Evolutionary conservation across 2,329 filamentous ascomycete genomes (phyloP), one percentile per base, ranked within the genome.

Genomic region (Phaeoacremonium minimum): DNA sequence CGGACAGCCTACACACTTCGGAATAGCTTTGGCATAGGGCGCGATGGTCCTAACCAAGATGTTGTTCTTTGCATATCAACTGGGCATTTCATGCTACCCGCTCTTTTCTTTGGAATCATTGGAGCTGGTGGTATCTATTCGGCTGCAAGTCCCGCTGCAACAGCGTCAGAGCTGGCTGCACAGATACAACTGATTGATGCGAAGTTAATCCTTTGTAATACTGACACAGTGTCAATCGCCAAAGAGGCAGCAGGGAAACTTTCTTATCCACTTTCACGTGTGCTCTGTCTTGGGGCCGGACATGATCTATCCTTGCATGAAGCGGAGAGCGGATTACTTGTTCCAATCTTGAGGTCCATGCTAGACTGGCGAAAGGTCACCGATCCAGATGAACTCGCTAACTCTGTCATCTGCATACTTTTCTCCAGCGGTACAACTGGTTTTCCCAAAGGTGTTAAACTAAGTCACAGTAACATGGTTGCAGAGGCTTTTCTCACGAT

Each of bases 111-210:
- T 44, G 72, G 69, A 12, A 67, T 78, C 35, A 62, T 82, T 31
- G 77, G 73, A 4, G 75, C 76, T 3, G 76, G 71, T 1, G 78
- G 75, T 14, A 66, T 82, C 17, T 81, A 76, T 46, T 75, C 73
- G 6, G 69, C 73, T 5, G 73, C 73, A 0, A 72, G 66, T 32
- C 62, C 73, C 0, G 62, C 66, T 1, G 68, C 64, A 5, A 77
- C 75, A 0, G 58, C 65, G 1, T 47, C 58, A 3, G 77, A 82
- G 17, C 53, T 81, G 7, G 64, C 65, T 4, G 61, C 69, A 22
- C 64, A 71, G 47, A 47, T 68, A 18, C 45, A 45, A 2, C 58
- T 69, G 30, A 63, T 64, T 0, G 52, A 53, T 2, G 58, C 56
- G 9, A 60, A 54, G 19, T 37, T 69, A 7, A 44, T 72, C 13